Evolutionary conservation across 345 rosid species (phyloP), one percentile per base, ranked within the genome.

Genomic region (Cardiospermum halicacabum): DNA sequence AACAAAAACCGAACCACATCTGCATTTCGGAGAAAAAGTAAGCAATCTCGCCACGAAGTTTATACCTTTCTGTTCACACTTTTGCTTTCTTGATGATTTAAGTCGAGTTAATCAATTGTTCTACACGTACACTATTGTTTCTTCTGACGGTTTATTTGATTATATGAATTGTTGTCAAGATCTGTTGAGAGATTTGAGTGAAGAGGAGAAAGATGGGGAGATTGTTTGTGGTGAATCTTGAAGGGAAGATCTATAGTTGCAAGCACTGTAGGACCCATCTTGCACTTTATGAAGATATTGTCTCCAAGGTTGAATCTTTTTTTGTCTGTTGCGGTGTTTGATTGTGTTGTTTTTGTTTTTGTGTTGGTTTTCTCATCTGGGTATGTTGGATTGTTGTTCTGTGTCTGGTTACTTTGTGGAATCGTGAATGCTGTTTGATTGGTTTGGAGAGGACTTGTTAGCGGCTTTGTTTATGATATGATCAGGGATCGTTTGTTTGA

Each of bases 241-340:
- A 94, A 79, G 96, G 99, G 69, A 89, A 75, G 87, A 76, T 84
- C 84, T 94, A 94, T 66, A 85, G 83, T 71, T 94, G 99, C 81
- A 87, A 87, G 74, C 89, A 94, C 87, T 94, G 99, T 77, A 81
- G 75, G 77, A 89, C 96, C 72, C 96, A 84, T 71, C 96, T 94
- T 67, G 97, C 97, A 70, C 74, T 86, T 10, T 73, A 9, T 30
- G 89, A 89, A 30, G 89, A 94, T 74, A 78, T 94, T 76, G 72
- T 83, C 67, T 94, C 99, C 40, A 94, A 77, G 97, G 99, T 88
- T 42, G 72, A n/a, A n/a, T n/a, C 68, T 67, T 5, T 30, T 43
- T 37, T 27, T 34, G 42, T 30, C 7, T 43, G 2, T 62, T 65
- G 50, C 43, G 18, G 34, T 31, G 15, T 48, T n/a, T 31, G 51